Conservation (phyloP, 352 stramenopile genomes). For the Ophiocytium majus region DNA sequence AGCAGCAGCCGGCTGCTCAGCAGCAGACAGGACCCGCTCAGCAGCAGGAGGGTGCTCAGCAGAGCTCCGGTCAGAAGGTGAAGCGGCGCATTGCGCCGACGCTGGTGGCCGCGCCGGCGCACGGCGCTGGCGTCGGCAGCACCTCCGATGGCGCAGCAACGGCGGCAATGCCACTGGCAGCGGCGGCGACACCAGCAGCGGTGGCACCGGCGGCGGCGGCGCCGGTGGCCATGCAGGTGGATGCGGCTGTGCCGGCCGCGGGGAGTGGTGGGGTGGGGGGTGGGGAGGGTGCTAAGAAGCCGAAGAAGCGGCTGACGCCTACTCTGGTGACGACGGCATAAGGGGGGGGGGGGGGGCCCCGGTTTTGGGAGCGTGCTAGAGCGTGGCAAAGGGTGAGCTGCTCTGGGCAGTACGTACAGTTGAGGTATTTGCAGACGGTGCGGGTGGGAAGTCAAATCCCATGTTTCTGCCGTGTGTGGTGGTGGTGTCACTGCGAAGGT, state of each 20-base stretch:
- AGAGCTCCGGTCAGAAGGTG: slow-evolving; percentile 24
- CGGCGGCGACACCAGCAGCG: neutral
- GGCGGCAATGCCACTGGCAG: neutral
- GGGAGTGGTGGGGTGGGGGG: neutral
- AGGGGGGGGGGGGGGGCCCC: no score
- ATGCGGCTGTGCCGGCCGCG: neutral
- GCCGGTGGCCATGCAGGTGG: neutral
- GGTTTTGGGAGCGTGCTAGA: no score
- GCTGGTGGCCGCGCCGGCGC: slow-evolving; percentile 23
- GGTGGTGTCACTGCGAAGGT: no score
- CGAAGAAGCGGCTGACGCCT: slow-evolving; percentile 48
- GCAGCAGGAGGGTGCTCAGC: neutral
- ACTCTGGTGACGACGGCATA: slow-evolving; percentile 31
- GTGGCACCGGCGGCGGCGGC: neutral
- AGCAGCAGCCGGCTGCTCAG: neutral
- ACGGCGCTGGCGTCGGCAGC: neutral
- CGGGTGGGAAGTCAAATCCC: no score
- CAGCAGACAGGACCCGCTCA: no score
- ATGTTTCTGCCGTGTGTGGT: no score
- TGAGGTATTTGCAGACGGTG: no score
- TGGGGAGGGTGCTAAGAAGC: neutral
- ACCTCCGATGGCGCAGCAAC: neutral
- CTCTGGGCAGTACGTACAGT: no score
- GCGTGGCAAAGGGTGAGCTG: no score
- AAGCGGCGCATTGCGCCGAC: slow-evolving; percentile 53